Evolutionary conservation across 1,139 yeast genomes (phyloP), one percentile per base, ranked within the genome.

Genomic region (Suzukiozyma palmioleophila): DNA sequence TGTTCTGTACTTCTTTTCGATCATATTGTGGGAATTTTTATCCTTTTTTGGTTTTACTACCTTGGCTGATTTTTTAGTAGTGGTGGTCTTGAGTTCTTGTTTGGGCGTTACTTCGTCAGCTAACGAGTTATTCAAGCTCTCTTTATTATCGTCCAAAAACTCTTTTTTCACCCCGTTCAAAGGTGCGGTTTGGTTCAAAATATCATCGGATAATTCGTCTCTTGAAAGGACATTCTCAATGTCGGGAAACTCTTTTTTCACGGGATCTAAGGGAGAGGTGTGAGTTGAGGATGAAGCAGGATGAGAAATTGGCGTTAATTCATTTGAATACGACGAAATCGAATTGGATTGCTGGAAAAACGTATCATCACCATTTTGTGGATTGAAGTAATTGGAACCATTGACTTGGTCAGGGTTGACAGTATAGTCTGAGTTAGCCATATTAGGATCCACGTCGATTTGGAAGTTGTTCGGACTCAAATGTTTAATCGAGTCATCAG

Each of bases 1-100:
- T 26, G 88, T 82, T 51, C 94, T 68, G 60, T 84, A 84, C 54
- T 84, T 79, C 60, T 84, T 83, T 55, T 84, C 94, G 52, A 84
- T 83, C 76, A 84, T 75, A 53, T 84, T 84, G 59, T 84, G 92
- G n/a, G 88, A 79, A 10, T 82, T 73, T 53, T 79, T 76, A 48
- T 80, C 81, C 59, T 77, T 75, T 38, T 55, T 59, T 6, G 72
- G 69, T 40, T 69, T 70, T n/a, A 59, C 46, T 28, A 64, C 52
- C 36, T 62, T 62, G 26, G 42, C 35, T 5, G 42, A 28, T 26
- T 36, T 39, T 35, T 47, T 48, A 6, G 42, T 15, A 8, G 14
- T 12, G 24, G 39, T 11, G n/a, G 37, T 14, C 13, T 26, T 36
- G 12, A 18, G 12, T 3, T 21, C 31, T n/a, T 16, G 21, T 24